Conservation (phyloP, 1,284 basidiomycete species). For the Microbotryum saponariae region DNA sequence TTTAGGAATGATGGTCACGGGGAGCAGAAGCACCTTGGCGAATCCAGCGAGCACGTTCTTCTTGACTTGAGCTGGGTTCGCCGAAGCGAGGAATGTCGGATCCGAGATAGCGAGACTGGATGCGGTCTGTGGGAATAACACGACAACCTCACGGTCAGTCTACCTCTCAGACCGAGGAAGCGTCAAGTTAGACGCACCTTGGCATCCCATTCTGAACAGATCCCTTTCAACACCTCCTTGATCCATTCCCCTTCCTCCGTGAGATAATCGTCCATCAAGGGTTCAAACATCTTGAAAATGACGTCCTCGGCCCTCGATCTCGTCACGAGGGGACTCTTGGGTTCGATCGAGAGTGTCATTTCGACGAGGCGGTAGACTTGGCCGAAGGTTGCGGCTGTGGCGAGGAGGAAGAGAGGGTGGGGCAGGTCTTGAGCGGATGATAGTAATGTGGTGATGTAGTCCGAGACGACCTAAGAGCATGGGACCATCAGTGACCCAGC, state of each 20-base stretch:
- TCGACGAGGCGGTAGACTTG: constrained; percentile 83
- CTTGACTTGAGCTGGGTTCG: constrained; percentile 86
- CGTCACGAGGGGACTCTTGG: constrained; percentile 38
- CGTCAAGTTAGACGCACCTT: constrained; percentile 46
- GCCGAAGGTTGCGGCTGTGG: constrained; percentile 78
- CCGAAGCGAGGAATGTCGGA: constrained; percentile 64
- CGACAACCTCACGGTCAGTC: constrained; percentile 9
- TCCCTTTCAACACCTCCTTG: constrained; percentile 62
- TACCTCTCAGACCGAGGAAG: neutral
- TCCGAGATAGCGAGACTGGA: constrained; percentile 34
- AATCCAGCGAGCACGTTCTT: constrained; percentile 87
- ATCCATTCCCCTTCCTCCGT: constrained; percentile 83
- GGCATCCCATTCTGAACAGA: constrained; percentile 70
- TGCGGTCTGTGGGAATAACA: constrained; percentile 10
- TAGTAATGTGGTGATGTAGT: constrained; percentile 75
- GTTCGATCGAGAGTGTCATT: constrained; percentile 49
- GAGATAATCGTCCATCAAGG: constrained; percentile 92
- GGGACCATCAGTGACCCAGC: constrained; percentile 37
- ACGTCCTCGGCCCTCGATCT: constrained; percentile 64
- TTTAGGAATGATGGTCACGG: constrained; percentile 91
- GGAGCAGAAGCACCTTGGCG: constrained; percentile 76
- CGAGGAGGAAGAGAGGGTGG: constrained; percentile 67
- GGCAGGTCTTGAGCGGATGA: constrained; percentile 67
- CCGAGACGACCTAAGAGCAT: constrained; percentile 50
- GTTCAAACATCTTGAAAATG: constrained; percentile 84